Conservation (phyloP, 75 land plant genomes). For the Picea sitchensis region DNA sequence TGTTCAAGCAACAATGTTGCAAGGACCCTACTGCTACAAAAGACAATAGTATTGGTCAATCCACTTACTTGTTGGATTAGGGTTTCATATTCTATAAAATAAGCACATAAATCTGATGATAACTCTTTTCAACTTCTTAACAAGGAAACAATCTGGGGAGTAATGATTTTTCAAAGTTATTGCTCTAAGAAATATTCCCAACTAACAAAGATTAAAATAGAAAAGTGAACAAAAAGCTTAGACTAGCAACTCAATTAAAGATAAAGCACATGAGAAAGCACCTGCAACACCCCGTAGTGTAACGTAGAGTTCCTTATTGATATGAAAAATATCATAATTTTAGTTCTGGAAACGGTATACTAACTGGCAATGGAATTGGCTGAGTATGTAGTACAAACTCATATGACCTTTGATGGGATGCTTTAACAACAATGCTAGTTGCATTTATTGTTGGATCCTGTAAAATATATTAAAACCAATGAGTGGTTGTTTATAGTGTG, state of each 20-base stretch:
- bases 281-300: neutral
- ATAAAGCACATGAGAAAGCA: neutral
- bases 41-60: neutral
- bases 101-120: neutral
- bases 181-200: neutral
- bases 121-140: neutral
- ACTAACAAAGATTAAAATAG: neutral
- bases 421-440: neutral
- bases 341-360: neutral
- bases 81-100: neutral
- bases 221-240: neutral
- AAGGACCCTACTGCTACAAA: conserved; percentile 3
- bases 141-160: neutral
- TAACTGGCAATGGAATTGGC: neutral
- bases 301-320: neutral
- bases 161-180: neutral
- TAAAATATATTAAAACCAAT: neutral
- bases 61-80: neutral
- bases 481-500: neutral
- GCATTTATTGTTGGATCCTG: neutral
- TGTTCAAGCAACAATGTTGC: neutral
- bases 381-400: neutral
- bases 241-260: neutral
- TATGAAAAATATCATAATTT: neutral
- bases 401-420: neutral